Percentiles rank a stretch among this genome's conserved stretches.
phyloP scores from a whole-genome alignment of 2,329 filamentous ascomycete species.

The Atkinsonella hypoxylon region DNA sequence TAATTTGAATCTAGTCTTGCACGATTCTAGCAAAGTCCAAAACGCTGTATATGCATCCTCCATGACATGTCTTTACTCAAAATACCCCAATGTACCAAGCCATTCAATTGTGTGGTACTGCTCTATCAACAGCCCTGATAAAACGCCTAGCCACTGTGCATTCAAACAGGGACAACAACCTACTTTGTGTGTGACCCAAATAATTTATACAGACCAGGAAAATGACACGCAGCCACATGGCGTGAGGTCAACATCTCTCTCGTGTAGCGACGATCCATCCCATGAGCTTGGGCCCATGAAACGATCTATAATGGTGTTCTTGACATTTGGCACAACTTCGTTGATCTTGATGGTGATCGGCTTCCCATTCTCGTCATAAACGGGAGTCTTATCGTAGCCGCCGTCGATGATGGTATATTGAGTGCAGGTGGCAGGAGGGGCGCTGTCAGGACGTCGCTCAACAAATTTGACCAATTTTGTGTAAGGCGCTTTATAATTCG shows the following conservation, averaged over 20 bases:
- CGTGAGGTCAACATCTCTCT: constrained; percentile 4
- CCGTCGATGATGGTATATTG: constrained; percentile 33
- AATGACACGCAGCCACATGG: constrained; percentile 6
- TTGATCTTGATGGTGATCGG: constrained; percentile 31
- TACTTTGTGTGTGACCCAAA: neutral
- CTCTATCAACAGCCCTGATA: neutral
- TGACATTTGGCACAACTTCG: constrained; percentile 18
- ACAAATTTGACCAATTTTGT: constrained; percentile 43
- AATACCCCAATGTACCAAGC: neutral
- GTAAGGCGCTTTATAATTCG: constrained; percentile 24
- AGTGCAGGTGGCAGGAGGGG: constrained; percentile 29
- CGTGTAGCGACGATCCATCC: constrained; percentile 1
- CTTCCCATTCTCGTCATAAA: constrained; percentile 23
- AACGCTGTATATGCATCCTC: constrained; percentile 4
- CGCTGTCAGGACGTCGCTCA: constrained; percentile 33
- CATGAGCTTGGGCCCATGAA: constrained; percentile 4
- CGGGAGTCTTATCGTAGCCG: constrained; percentile 23
- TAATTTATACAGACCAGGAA: constrained; percentile 4
- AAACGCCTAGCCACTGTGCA: neutral
- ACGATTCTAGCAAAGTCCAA: neutral
- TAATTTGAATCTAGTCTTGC: too few species aligned
- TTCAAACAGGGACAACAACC: neutral
- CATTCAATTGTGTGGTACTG: neutral
- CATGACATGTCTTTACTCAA: neutral
- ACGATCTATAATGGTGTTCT: neutral